A percentile compares a stretch with the other conserved stretches of the same genome.
phyloP scores from a whole-genome alignment of 225 moss, liverwort and hornwort genomes.

The Thuidium tamariscinum region DNA sequence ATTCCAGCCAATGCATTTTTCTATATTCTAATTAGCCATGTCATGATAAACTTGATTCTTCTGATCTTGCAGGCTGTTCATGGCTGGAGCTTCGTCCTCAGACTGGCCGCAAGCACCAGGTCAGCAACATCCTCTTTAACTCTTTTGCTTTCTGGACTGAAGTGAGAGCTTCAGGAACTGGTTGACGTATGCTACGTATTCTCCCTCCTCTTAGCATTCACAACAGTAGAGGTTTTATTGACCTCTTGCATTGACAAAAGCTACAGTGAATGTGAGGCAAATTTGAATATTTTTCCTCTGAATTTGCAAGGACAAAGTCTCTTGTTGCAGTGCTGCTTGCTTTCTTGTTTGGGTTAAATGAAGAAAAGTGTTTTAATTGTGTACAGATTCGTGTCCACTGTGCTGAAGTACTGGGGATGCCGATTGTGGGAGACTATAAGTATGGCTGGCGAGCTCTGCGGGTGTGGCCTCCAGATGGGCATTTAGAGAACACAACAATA shows the following conservation, averaged over 20 bases:
- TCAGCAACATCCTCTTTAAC: not conserved
- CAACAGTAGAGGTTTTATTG: not conserved
- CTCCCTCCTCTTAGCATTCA: not conserved
- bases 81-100: conserved; percentile 88
- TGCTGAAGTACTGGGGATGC: conserved; percentile 82
- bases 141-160: not conserved
- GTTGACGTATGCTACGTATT: not conserved
- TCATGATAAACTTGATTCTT: not conserved
- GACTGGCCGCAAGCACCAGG: conserved; percentile 98
- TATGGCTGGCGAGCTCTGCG: conserved; percentile 71
- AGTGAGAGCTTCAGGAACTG: not conserved
- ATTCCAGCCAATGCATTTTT: not conserved
- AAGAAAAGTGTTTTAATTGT: not conserved
- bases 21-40: not conserved
- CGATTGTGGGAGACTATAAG: conserved; percentile 79
- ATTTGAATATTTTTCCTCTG: not conserved
- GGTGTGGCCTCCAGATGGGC: conserved; percentile 40
- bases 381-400: conserved; percentile 86
- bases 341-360: not conserved
- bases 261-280: not conserved
- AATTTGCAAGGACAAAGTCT: not conserved
- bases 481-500: not conserved
- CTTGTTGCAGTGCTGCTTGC: not conserved
- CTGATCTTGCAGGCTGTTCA: conserved; percentile 54
- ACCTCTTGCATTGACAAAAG: not conserved